phyloP scores from a whole-genome alignment of 164 flowering plant genomes.

The Cinnamomum micranthum region DNA sequence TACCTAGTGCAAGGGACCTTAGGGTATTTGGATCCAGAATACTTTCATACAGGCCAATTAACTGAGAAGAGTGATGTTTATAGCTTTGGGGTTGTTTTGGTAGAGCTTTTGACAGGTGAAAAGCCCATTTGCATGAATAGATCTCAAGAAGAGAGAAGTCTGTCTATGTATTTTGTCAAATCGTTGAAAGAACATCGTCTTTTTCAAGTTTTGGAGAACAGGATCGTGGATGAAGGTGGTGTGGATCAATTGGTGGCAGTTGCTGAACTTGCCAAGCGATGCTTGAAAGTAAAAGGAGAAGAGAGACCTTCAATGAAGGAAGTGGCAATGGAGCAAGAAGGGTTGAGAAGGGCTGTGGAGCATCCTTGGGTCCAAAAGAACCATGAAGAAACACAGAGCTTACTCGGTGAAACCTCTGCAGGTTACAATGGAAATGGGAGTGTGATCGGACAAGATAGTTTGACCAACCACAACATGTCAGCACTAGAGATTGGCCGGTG shows the following conservation, averaged over 20 bases:
- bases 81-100: constrained; percentile 4
- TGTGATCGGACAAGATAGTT: no score
- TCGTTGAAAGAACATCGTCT: constrained; percentile 23
- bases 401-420: no score
- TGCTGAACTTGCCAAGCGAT: constrained; percentile 40
- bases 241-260: constrained; percentile 20
- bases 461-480: no score
- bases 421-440: no score
- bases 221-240: constrained; percentile 19
- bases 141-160: constrained; percentile 37
- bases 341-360: neutral
- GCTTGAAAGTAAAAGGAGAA: constrained; percentile 43
- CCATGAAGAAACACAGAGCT: neutral
- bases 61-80: constrained; percentile 8
- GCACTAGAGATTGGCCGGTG: no score
- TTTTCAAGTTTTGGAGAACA: constrained; percentile 37
- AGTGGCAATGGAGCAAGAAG: constrained; percentile 40
- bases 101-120: constrained; percentile 34
- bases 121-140: constrained; percentile 44
- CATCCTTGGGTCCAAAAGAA: constrained; percentile 1
- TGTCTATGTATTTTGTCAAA: constrained; percentile 34
- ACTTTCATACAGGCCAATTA: no score
- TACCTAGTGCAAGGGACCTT: constrained; percentile 5
- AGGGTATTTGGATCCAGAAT: neutral
- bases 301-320: constrained; percentile 61